Percentiles rank a stretch among this genome's conserved stretches.
Conservation (phyloP, 2,329 filamentous ascomycete genomes). For the Hypoxylon sp. region DNA sequence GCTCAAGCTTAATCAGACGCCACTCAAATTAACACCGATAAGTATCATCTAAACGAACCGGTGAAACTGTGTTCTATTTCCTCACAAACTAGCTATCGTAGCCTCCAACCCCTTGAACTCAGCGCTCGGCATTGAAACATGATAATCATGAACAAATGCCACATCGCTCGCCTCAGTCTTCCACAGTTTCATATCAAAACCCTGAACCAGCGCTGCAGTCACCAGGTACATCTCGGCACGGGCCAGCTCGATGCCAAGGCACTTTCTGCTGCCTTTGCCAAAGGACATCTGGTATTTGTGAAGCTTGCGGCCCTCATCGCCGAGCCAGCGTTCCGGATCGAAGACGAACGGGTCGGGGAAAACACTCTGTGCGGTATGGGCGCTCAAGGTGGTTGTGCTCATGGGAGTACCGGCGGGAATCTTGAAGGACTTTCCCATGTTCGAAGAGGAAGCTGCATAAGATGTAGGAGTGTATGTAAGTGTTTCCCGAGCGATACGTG, state of each 20-base stretch:
- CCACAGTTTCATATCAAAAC: slow-evolving; percentile 37
- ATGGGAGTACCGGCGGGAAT: slow-evolving; percentile 33
- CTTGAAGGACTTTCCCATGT: slow-evolving; percentile 31
- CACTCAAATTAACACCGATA: no score
- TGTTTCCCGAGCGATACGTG: slow-evolving; percentile 33
- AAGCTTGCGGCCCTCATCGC: slow-evolving; percentile 30
- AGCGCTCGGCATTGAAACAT: slow-evolving; percentile 36
- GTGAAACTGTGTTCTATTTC: slow-evolving; percentile 28
- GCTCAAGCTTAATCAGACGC: no score
- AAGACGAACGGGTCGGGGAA: slow-evolving; percentile 35
- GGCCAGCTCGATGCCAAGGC: slow-evolving; percentile 40
- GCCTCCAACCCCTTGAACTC: slow-evolving; percentile 35
- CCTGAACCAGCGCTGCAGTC: slow-evolving; percentile 33
- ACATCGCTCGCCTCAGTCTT: slow-evolving; percentile 36
- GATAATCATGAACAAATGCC: slow-evolving; percentile 38
- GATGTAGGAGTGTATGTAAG: slow-evolving; percentile 33
- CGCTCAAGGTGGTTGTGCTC: slow-evolving; percentile 31
- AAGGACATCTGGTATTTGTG: slow-evolving; percentile 36
- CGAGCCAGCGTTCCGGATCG: slow-evolving; percentile 36
- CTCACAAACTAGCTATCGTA: slow-evolving; percentile 31
- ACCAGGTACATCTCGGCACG: slow-evolving; percentile 38
- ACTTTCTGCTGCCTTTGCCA: slow-evolving; percentile 37
- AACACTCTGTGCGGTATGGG: slow-evolving; percentile 30
- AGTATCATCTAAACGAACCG: slow-evolving; percentile 10
- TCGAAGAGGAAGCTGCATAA: slow-evolving; percentile 32